A percentile compares a stretch with the other conserved stretches of the same genome.
Conservation (phyloP, 371 early-diverging fungal genomes). For the Enterospora canceri region DNA sequence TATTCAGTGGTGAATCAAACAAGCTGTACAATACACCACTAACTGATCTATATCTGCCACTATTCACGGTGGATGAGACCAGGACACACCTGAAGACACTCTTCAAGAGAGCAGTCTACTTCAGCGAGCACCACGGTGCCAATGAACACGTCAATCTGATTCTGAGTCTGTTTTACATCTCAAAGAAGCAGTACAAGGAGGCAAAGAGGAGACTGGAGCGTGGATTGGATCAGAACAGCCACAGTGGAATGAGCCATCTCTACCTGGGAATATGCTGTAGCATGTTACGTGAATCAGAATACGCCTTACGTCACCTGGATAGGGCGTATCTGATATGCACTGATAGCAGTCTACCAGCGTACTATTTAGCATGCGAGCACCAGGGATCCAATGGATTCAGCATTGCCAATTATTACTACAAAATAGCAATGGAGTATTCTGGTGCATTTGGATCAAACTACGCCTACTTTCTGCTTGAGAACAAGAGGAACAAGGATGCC, state of each 20-base stretch:
- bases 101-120: background rate
- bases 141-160: constrained; percentile 16
- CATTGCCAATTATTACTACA: constrained; percentile 34
- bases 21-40: too few relatives aligned
- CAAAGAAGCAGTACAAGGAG: constrained; percentile 24
- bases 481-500: background rate
- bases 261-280: constrained; percentile 35
- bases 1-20: background rate
- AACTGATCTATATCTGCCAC: background rate
- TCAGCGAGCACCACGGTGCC: background rate
- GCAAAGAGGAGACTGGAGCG: constrained; percentile 28
- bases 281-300: constrained; percentile 30
- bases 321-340: constrained; percentile 26
- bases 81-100: background rate
- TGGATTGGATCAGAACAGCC: constrained; percentile 13
- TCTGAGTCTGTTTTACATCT: constrained; percentile 34
- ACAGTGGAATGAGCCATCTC: constrained; percentile 17
- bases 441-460: background rate
- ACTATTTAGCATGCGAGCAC: constrained; percentile 41
- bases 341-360: constrained; percentile 20
- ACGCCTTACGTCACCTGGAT: constrained; percentile 21
- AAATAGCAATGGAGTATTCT: background rate
- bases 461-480: background rate
- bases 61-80: background rate
- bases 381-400: constrained; percentile 32